phyloP scores from a whole-genome alignment of 1,139 yeast genomes.

The Yamadazyma siamensis region DNA sequence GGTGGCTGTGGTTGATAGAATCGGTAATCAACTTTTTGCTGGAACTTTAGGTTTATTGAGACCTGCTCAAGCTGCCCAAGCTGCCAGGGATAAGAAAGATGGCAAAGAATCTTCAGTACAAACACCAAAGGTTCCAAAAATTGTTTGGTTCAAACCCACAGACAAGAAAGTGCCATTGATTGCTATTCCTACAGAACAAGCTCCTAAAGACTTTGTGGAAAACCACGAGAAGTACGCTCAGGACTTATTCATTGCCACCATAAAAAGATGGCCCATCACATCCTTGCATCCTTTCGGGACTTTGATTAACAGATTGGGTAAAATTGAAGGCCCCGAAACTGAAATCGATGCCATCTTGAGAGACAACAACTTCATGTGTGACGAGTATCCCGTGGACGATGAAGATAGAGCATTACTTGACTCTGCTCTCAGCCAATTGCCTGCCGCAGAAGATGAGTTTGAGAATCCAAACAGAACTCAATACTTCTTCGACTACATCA shows the following conservation, averaged over 20 bases:
- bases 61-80: conserved; percentile 94
- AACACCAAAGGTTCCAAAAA: conserved; percentile 71
- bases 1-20: conserved; percentile 95
- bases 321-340: conserved; percentile 69
- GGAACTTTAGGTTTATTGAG: conserved; percentile 91
- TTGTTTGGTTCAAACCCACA: conserved; percentile 98
- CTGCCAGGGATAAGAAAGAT: conserved; percentile 64
- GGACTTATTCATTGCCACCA: conserved; percentile 87
- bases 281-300: conserved; percentile 98
- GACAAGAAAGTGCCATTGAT: conserved; percentile 96
- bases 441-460: conserved; percentile 34
- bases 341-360: conserved; percentile 88
- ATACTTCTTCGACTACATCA: conserved; percentile 59
- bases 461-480: conserved; percentile 46
- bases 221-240: conserved; percentile 81
- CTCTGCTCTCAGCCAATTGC: conserved; percentile 30
- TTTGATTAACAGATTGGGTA: conserved; percentile 80
- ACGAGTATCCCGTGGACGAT: conserved; percentile 62
- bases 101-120: conserved; percentile 49
- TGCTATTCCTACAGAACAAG: conserved; percentile 98
- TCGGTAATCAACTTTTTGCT: conserved; percentile 92
- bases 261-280: conserved; percentile 98
- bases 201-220: conserved; percentile 92
- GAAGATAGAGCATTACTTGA: conserved; percentile 21
- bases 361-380: conserved; percentile 88